Base-by-base conservation (phyloP, 768 basidiomycete genomes). In the Xerocomus potaroensis region DNA sequence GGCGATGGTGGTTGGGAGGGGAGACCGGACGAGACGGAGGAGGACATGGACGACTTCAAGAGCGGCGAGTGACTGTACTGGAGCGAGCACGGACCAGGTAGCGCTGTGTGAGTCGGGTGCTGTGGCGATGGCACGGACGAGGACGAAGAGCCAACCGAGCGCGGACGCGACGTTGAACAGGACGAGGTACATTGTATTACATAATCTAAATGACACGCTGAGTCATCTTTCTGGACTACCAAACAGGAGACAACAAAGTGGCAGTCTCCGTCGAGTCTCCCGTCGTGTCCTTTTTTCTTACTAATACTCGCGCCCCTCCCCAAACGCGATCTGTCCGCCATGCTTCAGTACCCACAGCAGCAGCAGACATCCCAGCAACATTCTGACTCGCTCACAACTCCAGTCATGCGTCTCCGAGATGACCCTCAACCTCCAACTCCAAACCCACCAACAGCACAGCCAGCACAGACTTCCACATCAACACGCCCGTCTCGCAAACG, bases 11-110 rank as follows among this genome's bases (percentile, higher is more conserved):
- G 91, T 92, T 12, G 68, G 72, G 11, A 90, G 60, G 8, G 88
- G 84, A 45, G 83, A 87, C 41, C 84, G 72, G 36, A 97, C 95
- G 74, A 83, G 81, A 0, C 92, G 83, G 7, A 91, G 56, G 6
- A 84, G 65, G 30, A 83, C 80, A 63, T 99, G 96, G 3, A 87
- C 54, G 19, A 96, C 78, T 64, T 99, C 95, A 41, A 99, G 70
- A 1, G 81, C 58, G 2, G 95, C 95, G 42, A 81, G 78, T 21
- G 78, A 90, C 70, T 99, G 95, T 6, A 95, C 87, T 51, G 81
- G 72, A 5, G 81, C 78, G 3, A 79, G 78, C 10, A 74, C 64
- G 61, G 80, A 84, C 10, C 82, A 74, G 0, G 85, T 0, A 10
- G 32, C 10, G 4, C 12, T 10, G 26, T 27, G 6, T n/a, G n/a